A percentile compares a stretch with the other conserved stretches of the same genome.
phyloP scores from a whole-genome alignment of 768 basidiomycete species.

The Fistulinella prunicolor region DNA sequence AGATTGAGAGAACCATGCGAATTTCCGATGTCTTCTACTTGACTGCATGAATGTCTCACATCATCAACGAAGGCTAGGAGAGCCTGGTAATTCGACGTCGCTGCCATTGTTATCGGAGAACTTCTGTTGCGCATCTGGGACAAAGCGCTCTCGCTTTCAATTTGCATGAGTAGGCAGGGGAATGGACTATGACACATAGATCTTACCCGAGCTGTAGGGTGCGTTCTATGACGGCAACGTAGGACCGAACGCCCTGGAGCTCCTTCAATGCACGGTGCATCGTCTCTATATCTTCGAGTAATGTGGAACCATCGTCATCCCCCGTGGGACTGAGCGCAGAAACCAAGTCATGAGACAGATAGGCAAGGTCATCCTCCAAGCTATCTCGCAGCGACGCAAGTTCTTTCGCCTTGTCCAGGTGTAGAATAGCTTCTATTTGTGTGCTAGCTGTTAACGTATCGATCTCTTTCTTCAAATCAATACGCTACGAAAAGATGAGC shows the following conservation, averaged over 20 bases:
- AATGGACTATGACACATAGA: not conserved
- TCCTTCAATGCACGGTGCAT: conserved; percentile 76
- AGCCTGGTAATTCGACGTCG: conserved; percentile 55
- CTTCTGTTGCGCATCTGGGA: conserved; percentile 45
- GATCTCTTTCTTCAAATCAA: conserved; percentile 47
- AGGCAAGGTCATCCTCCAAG: conserved; percentile 72
- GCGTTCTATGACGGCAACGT: conserved; percentile 71
- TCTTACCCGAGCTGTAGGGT: conserved; percentile 70
- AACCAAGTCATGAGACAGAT: conserved; percentile 61
- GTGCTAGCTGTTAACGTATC: conserved; percentile 48
- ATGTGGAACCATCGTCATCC: conserved; percentile 49
- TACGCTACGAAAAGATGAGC: conserved; percentile 50
- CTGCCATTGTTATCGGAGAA: conserved; percentile 41
- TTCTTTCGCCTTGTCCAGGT: conserved; percentile 65
- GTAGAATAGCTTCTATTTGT: conserved; percentile 42
- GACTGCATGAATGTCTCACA: conserved; percentile 43
- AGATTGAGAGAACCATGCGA: conserved; percentile 56
- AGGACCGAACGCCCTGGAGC: conserved; percentile 70
- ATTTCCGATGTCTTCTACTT: conserved; percentile 43
- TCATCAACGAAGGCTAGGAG: conserved; percentile 60
- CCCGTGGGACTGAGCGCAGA: conserved; percentile 46
- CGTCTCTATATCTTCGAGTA: conserved; percentile 80
- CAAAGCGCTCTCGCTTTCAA: conserved; percentile 54
- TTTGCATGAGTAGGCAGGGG: conserved; percentile 7
- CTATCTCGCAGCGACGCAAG: conserved; percentile 74